Evolutionary conservation across 768 basidiomycete genomes (phyloP).

Genomic region (Termitomyces sp.): DNA sequence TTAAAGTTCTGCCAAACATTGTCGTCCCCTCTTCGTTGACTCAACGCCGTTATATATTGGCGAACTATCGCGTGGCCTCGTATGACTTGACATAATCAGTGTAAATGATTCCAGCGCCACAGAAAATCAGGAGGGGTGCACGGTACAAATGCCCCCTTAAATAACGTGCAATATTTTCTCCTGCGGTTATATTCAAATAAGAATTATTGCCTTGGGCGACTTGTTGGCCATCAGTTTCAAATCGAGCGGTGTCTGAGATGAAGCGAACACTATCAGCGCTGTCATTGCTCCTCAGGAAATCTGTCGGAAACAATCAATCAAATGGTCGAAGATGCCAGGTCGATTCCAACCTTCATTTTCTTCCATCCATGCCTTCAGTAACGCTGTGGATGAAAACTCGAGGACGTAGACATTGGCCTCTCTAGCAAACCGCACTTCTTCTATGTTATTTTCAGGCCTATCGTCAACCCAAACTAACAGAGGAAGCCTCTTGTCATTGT

Average conservation of each 20-base stretch:
- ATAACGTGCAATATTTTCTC: slow-evolving; percentile 20
- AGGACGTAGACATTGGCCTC: slow-evolving; percentile 17
- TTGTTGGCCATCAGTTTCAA: slow-evolving; percentile 8
- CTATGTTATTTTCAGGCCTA: slow-evolving; percentile 11
- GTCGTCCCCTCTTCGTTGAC: slow-evolving; percentile 7
- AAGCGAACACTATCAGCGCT: slow-evolving; percentile 18
- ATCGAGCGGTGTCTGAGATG: slow-evolving; percentile 18
- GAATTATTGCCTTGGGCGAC: not conserved
- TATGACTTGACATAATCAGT: slow-evolving; percentile 18
- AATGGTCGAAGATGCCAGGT: not conserved
- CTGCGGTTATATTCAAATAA: slow-evolving; percentile 17
- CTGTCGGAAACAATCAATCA: slow-evolving; percentile 4
- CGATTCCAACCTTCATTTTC: slow-evolving; percentile 19
- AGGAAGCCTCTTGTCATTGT: slow-evolving; percentile 11
- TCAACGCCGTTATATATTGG: slow-evolving; percentile 9
- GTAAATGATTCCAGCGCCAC: slow-evolving; percentile 12
- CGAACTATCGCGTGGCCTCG: slow-evolving; percentile 11
- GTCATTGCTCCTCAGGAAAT: slow-evolving; percentile 14
- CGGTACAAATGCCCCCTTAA: slow-evolving; percentile 17
- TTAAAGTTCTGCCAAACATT: slow-evolving; percentile 10
- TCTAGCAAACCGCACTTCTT: slow-evolving; percentile 16
- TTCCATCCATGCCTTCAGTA: slow-evolving; percentile 23
- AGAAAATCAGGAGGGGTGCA: slow-evolving; percentile 23
- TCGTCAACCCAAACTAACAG: slow-evolving; percentile 26
- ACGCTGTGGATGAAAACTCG: slow-evolving; percentile 17